Conservation (phyloP, 768 basidiomycete species). For the Mycena amicta region DNA sequence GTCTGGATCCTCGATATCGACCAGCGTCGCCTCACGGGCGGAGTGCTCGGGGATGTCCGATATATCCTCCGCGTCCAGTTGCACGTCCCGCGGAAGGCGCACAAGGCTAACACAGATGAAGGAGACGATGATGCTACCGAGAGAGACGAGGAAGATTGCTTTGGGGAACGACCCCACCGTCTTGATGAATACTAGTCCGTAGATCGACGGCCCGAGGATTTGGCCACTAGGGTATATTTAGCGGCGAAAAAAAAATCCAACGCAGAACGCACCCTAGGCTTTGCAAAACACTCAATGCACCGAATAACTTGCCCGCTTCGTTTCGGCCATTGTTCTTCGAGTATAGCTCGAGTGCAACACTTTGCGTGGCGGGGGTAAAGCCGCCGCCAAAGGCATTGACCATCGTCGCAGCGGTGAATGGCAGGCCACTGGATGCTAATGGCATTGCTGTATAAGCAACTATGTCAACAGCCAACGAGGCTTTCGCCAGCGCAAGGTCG, state of each 20-base stretch:
- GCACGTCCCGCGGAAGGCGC: slow-evolving; percentile 10
- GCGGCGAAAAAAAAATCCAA: too few species aligned
- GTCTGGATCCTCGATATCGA: slow-evolving; percentile 2
- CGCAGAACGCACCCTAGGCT: too few species aligned
- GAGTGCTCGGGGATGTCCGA: slow-evolving; percentile 15
- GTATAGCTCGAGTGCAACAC: slow-evolving; percentile 57
- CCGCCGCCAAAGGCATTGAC: slow-evolving; percentile 50
- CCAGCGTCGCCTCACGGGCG: slow-evolving; percentile 19
- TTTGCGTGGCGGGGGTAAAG: slow-evolving; percentile 53
- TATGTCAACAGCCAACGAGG: slow-evolving; percentile 51
- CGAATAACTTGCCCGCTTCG: slow-evolving; percentile 53
- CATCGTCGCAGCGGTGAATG: slow-evolving; percentile 44
- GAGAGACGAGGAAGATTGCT: slow-evolving; percentile 44
- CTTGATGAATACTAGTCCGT: slow-evolving; percentile 52
- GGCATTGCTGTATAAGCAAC: slow-evolving; percentile 43
- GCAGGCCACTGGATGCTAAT: slow-evolving; percentile 36
- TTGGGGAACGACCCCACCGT: slow-evolving; percentile 57
- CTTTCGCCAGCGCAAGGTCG: slow-evolving; percentile 55
- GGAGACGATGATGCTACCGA: slow-evolving; percentile 11
- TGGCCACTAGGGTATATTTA: too few species aligned
- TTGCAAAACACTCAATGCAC: slow-evolving; percentile 60
- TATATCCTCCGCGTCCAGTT: slow-evolving; percentile 10
- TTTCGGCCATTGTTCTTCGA: slow-evolving; percentile 36
- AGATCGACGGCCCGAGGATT: slow-evolving; percentile 55
- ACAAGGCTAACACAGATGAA: slow-evolving; percentile 18